Conservation (phyloP, 495 filamentous ascomycete genomes). For the Neurospora hispaniola region DNA sequence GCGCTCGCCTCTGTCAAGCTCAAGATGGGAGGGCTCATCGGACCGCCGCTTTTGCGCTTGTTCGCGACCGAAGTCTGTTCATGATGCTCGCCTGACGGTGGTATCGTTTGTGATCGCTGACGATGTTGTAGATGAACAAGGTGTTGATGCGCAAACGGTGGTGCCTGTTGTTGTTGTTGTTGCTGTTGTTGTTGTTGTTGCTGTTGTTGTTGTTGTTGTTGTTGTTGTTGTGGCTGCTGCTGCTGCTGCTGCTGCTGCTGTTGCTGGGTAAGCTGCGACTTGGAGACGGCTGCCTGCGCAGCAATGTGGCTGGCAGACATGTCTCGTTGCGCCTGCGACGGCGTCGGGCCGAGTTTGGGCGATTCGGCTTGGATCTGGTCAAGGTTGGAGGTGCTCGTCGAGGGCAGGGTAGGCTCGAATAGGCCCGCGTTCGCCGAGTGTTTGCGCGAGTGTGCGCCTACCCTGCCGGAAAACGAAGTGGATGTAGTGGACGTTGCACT, state of each 20-base stretch:
- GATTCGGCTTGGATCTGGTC: constrained; percentile 34
- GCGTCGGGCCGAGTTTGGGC: constrained; percentile 34
- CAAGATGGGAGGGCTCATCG: constrained; percentile 45
- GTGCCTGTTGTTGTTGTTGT: constrained; percentile 21
- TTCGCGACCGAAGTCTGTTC: constrained; percentile 19
- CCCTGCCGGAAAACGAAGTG: constrained; percentile 9
- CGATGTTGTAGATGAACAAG: constrained; percentile 39
- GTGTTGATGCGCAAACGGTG: constrained; percentile 27
- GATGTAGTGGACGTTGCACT: constrained; percentile 15
- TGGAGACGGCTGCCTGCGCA: constrained; percentile 73
- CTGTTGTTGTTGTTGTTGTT: constrained; percentile 29
- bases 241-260: constrained; percentile 37
- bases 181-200: constrained; percentile 31
- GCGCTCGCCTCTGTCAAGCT: constrained; percentile 45
- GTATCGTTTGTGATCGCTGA: constrained; percentile 63
- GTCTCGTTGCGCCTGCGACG: constrained; percentile 15
- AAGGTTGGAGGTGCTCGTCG: constrained; percentile 46
- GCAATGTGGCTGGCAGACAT: constrained; percentile 74
- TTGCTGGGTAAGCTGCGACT: constrained; percentile 38
- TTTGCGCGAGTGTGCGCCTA: constrained; percentile 36
- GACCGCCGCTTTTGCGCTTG: constrained; percentile 35
- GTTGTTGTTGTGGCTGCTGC: constrained; percentile 42
- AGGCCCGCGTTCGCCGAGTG: constrained; percentile 70
- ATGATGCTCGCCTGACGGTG: constrained; percentile 31
- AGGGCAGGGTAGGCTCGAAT: constrained; percentile 79